Conservation (phyloP, 176 grass and related monocot species). For the Rhynchospora pubera region DNA sequence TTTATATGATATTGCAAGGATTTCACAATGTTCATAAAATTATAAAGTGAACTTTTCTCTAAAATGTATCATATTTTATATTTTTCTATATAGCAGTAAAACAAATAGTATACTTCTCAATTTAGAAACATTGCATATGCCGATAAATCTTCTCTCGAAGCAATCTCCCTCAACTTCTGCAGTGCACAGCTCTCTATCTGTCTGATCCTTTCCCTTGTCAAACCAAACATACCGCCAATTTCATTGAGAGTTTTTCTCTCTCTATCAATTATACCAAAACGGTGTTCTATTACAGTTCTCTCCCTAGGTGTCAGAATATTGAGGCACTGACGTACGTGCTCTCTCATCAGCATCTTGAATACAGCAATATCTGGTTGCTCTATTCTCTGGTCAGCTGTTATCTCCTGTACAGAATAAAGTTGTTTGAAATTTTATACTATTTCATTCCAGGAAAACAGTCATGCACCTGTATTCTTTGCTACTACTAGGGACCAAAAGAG, state of each 20-base stretch:
- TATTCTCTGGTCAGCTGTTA: slow-evolving; percentile 50
- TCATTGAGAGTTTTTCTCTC: slow-evolving; percentile 61
- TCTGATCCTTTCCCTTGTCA: slow-evolving; percentile 80
- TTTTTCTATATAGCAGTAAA: not conserved
- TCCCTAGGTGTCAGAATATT: slow-evolving; percentile 61
- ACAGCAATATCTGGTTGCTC: slow-evolving; percentile 52
- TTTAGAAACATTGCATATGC: slow-evolving; percentile 55
- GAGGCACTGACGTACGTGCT: slow-evolving; percentile 63
- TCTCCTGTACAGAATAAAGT: slow-evolving; percentile 39
- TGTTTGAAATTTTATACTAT: not conserved
- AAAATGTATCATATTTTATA: not conserved
- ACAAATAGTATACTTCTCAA: not conserved
- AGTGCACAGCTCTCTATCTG: slow-evolving; percentile 71
- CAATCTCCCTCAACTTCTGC: slow-evolving; percentile 55
- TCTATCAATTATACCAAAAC: slow-evolving; percentile 52
- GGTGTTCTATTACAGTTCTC: slow-evolving; percentile 68
- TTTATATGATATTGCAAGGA: no score
- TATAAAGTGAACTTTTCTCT: not conserved
- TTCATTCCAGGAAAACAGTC: not conserved
- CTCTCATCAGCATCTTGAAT: slow-evolving; percentile 56
- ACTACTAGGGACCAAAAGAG: not conserved
- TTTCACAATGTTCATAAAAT: no score
- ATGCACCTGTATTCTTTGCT: not conserved
- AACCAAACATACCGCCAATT: slow-evolving; percentile 63
- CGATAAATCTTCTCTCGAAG: slow-evolving; percentile 42